Evolutionary conservation across 371 early-diverging fungal species (phyloP).

Genomic region (Phascolomyces articulosus): DNA sequence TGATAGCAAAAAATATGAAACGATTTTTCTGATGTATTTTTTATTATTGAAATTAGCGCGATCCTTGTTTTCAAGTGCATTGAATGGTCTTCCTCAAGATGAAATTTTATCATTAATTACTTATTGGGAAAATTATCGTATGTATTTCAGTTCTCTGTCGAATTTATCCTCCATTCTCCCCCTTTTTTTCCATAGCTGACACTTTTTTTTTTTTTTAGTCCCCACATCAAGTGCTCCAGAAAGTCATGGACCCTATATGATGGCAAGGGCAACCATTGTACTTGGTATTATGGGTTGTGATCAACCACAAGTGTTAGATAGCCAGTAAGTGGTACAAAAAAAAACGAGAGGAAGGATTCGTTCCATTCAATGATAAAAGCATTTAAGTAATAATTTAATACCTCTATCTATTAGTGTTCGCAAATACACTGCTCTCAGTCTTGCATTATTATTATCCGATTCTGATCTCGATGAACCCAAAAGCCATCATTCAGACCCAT

Average conservation of each 20-base stretch:
- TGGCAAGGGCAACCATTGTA: slow-evolving; percentile 75
- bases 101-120: slow-evolving; percentile 54
- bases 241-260: slow-evolving; percentile 57
- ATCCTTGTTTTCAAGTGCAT: slow-evolving; percentile 47
- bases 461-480: slow-evolving; percentile 36
- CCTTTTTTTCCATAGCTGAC: background rate
- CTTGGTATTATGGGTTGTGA: slow-evolving; percentile 74
- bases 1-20: no score
- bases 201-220: slow-evolving; percentile 42
- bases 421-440: slow-evolving; percentile 59
- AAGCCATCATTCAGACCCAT: slow-evolving; percentile 26
- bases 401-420: no score
- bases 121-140: slow-evolving; percentile 69
- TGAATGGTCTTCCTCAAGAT: slow-evolving; percentile 42
- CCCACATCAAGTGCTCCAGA: slow-evolving; percentile 57
- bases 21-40: no score
- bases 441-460: slow-evolving; percentile 58
- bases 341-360: no score
- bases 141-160: slow-evolving; percentile 8
- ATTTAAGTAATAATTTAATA: no score
- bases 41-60: slow-evolving; percentile 23
- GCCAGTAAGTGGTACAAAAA: slow-evolving; percentile 33
- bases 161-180: no score
- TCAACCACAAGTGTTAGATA: slow-evolving; percentile 51
- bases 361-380: no score